Evolutionary conservation across 2,329 filamentous ascomycete genomes (phyloP).

Genomic region (Hymenoscyphus fraxineus): DNA sequence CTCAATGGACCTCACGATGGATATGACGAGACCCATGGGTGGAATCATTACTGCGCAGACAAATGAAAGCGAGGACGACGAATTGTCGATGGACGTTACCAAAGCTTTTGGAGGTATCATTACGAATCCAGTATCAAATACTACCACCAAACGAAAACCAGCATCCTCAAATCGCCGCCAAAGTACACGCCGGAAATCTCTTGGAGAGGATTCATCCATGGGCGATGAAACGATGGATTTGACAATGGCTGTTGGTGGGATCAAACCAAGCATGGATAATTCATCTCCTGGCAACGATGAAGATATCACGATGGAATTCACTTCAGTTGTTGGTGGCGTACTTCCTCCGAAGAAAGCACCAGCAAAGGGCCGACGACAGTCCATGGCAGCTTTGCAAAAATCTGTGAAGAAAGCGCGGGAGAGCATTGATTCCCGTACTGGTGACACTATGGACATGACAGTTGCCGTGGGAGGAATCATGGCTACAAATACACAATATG

Average conservation of each 20-base stretch:
- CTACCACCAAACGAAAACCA: conserved; percentile 32
- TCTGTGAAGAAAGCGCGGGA: conserved; percentile 36
- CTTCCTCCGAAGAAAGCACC: conserved; percentile 38
- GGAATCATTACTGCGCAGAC: conserved; percentile 41
- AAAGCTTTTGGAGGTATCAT: conserved; percentile 77
- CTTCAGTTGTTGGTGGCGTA: conserved; percentile 59
- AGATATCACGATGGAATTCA: conserved; percentile 78
- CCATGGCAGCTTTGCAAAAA: conserved; percentile 18
- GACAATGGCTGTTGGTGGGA: conserved; percentile 53
- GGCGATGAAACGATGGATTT: conserved; percentile 50
- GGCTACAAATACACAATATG: conserved; percentile 33
- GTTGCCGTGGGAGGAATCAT: conserved; percentile 46
- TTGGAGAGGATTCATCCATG: conserved; percentile 28
- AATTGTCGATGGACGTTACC: conserved; percentile 92
- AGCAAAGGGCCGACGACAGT: conserved; percentile 28
- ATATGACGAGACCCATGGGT: conserved; percentile 55
- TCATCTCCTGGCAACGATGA: conserved; percentile 47
- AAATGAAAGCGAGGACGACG: conserved; percentile 37
- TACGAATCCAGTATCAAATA: conserved; percentile 18
- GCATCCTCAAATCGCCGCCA: conserved; percentile 31
- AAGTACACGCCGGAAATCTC: conserved; percentile 38
- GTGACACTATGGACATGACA: conserved; percentile 48
- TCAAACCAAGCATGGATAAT: conserved; percentile 37
- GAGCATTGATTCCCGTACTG: conserved; percentile 25
- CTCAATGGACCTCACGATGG: conserved; percentile 41